phyloP scores from a whole-genome alignment of 1,139 yeast genomes.

The Candida frijolesensis region DNA sequence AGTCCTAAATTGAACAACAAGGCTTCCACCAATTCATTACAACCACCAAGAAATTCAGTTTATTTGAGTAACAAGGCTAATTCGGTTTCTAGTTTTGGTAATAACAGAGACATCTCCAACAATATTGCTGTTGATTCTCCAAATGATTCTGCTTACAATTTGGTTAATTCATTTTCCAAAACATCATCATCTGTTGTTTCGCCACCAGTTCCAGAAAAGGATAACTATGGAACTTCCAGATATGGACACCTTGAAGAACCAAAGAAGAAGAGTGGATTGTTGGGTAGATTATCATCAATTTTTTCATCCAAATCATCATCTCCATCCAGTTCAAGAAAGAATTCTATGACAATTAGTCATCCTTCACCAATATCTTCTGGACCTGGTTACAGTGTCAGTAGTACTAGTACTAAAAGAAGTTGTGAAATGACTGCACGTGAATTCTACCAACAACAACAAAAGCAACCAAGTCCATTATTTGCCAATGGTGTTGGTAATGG shows the following conservation, averaged over 20 bases:
- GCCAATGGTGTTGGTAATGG: constrained; percentile 2
- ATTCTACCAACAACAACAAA: background rate
- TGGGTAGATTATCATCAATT: constrained; percentile 29
- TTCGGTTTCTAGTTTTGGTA: constrained; percentile 9
- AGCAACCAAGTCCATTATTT: constrained; percentile 11
- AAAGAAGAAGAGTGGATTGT: constrained; percentile 29
- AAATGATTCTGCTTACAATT: constrained; percentile 20
- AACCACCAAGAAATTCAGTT: constrained; percentile 5
- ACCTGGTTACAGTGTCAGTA: constrained; percentile 13
- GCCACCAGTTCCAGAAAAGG: constrained; percentile 7
- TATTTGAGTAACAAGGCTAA: constrained; percentile 7
- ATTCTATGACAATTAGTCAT: constrained; percentile 11
- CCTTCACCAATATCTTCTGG: constrained; percentile 14
- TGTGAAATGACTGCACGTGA: constrained; percentile 3
- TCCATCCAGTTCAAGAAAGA: constrained; percentile 8
- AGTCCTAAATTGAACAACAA: constrained; percentile 9
- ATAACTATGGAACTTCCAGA: background rate
- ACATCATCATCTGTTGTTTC: background rate
- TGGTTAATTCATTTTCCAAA: constrained; percentile 21
- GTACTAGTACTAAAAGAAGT: background rate
- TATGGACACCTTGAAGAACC: constrained; percentile 15
- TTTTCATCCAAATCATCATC: constrained; percentile 18
- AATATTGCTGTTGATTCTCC: constrained; percentile 28
- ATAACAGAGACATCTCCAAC: background rate
- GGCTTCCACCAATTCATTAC: constrained; percentile 3